Base-by-base conservation (phyloP, 164 flowering plant genomes). In the Magnolia changhungtana region DNA sequence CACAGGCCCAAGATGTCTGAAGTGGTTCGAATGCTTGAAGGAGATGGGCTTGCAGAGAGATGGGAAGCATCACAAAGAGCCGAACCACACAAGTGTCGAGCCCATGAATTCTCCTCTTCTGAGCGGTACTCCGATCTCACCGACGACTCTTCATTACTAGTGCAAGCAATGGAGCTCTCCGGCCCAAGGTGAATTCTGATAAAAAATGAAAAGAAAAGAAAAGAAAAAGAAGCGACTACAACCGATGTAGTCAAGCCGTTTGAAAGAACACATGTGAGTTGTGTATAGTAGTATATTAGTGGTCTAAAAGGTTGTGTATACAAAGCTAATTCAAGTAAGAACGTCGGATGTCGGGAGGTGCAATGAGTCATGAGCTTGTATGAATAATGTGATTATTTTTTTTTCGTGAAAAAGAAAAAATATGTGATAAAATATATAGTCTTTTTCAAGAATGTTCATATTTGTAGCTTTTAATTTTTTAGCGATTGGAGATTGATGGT, bases 1-100 rank as follows among this genome's bases (percentile, higher is more conserved):
- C 89, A 87, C 49, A 87, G 95, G 66, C 93, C 95, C 0, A 89
- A 88, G 81, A 91, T 90, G 95, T 91, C 93, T 2, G 92, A 91
- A 81, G 95, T 90, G 31, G 90, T 91, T 8, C 74, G 90, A 72
- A 91, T 90, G 93, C 92, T 91, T 2, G 92, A 90, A 89, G 93
- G 95, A 4, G 95, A 91, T 72, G 92, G 95, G 0, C 88, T 91
- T 55, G 95, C 88, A 7, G 93, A 89, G 59, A 87, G 86, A 86
- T 90, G 95, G 92, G 95, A 90, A 80, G 89, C 91, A 75, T 90
- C 92, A 37, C 91, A 85, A 58, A 86, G 77, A 83, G 80, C 79
- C 19, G 92, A 89, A 55, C 50, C 87, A 63, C 77, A 85, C 45
- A 91, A 86, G 75, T 61, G 79, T 81, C 87, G 77, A 76, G 73